Percentiles rank a stretch among this genome's conserved stretches.
Conservation (phyloP, 179 eudicot genomes). For the Vitellaria paradoxa region DNA sequence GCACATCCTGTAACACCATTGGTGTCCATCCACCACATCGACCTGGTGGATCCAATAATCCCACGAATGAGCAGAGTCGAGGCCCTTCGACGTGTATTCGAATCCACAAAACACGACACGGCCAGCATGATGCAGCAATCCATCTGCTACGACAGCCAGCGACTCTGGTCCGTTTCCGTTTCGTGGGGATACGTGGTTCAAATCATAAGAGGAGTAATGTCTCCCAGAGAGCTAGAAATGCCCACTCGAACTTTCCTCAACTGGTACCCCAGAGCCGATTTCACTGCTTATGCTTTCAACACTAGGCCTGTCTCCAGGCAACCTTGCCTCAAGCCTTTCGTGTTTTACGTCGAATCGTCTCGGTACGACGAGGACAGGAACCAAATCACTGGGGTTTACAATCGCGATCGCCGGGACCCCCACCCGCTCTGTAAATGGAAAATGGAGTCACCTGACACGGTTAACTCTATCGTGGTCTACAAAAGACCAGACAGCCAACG, state of each 20-base stretch:
- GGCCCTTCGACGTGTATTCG: conserved; percentile 45
- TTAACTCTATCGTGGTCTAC: conserved; percentile 44
- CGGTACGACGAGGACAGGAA: conserved; percentile 36
- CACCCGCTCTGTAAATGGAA: conserved; percentile 62
- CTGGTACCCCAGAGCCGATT: conserved; percentile 73
- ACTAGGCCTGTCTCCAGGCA: conserved; percentile 68
- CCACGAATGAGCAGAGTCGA: conserved; percentile 55
- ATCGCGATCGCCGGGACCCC: conserved; percentile 30
- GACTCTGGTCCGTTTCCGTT: conserved; percentile 63
- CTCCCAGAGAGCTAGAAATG: conserved; percentile 80
- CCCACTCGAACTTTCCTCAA: conserved; percentile 77
- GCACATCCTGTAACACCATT: conserved; percentile 84
- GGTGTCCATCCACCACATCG: conserved; percentile 77
- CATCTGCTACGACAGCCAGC: conserved; percentile 68
- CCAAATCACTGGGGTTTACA: conserved; percentile 48
- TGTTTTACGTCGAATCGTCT: conserved; percentile 50
- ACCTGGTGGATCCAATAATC: conserved; percentile 68
- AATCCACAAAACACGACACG: conserved; percentile 50
- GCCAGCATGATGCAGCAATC: conserved; percentile 82
- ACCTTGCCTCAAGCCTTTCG: conserved; percentile 76
- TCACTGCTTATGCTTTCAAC: conserved; percentile 76
- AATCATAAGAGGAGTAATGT: conserved; percentile 60
- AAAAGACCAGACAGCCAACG: conserved; percentile 53
- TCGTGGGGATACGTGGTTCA: conserved; percentile 87
- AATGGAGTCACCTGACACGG: conserved; percentile 45